Evolutionary conservation across 2,329 filamentous ascomycete species (phyloP).

Genomic region (Paramyrothecium sp.): DNA sequence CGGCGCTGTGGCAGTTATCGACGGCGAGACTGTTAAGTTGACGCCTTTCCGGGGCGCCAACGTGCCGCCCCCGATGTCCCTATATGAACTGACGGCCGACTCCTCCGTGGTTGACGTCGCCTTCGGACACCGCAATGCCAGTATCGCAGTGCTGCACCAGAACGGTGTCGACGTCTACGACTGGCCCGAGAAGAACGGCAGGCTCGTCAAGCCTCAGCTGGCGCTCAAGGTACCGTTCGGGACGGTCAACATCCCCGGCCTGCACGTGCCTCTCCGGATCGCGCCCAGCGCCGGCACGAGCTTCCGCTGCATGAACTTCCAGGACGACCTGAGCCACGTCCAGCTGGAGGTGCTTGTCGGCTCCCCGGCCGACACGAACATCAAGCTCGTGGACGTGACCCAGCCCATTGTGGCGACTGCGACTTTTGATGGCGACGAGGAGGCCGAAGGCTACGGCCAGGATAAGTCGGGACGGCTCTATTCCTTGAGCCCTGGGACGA

Average conservation of each 20-base stretch:
- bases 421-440: slow-evolving; percentile 26
- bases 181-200: slow-evolving; percentile 63
- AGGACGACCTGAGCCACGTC: slow-evolving; percentile 19
- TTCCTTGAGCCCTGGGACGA: slow-evolving; percentile 28
- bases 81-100: slow-evolving; percentile 67
- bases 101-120: slow-evolving; percentile 71
- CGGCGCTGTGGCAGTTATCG: slow-evolving; percentile 79
- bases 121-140: slow-evolving; percentile 62
- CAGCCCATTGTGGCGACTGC: slow-evolving; percentile 25
- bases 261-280: slow-evolving; percentile 28
- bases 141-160: slow-evolving; percentile 71
- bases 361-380: slow-evolving; percentile 10
- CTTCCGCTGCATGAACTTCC: slow-evolving; percentile 29
- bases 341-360: slow-evolving; percentile 19
- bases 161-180: slow-evolving; percentile 66
- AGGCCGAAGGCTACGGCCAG: slow-evolving; percentile 40
- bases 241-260: slow-evolving; percentile 14
- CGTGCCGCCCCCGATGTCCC: slow-evolving; percentile 88
- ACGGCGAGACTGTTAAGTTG: slow-evolving; percentile 76
- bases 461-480: slow-evolving; percentile 45
- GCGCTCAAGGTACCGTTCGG: slow-evolving; percentile 37
- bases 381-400: slow-evolving; percentile 14
- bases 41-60: slow-evolving; percentile 84
- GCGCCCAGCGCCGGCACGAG: slow-evolving; percentile 22
- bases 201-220: slow-evolving; percentile 42